These are phyloP conservation scores for Mycena alexandri DNA, from an alignment of 768 basidiomycete genomes.

Conservation along the genomic window DNA sequence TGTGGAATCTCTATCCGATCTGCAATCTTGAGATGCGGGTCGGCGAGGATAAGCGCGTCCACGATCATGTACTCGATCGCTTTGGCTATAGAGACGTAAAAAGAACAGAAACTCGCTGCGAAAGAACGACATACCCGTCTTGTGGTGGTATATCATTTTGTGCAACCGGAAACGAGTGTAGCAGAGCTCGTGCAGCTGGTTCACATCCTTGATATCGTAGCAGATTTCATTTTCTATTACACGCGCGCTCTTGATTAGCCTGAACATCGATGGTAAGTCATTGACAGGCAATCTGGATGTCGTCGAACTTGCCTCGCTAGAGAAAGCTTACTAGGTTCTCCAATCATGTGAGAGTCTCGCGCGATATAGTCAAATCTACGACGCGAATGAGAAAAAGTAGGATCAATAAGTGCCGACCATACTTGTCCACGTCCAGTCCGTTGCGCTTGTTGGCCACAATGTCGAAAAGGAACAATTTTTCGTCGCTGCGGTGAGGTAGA, in stretches of 20 bases:
- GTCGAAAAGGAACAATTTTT: constrained; percentile 84
- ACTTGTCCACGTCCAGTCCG: constrained; percentile 92
- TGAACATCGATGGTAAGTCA: constrained; percentile 42
- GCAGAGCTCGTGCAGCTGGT: constrained; percentile 81
- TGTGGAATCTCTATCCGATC: constrained; percentile 67
- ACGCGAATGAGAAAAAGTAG: constrained; percentile 7
- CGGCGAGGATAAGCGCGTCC: constrained; percentile 77
- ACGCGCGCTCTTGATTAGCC: constrained; percentile 79
- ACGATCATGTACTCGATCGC: constrained; percentile 90
- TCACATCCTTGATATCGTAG: constrained; percentile 86
- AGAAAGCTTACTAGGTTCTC: constrained; percentile 68
- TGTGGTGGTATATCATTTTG: constrained; percentile 87
- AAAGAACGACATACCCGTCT: constrained; percentile 63
- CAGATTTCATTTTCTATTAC: constrained; percentile 83
- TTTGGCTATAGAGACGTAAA: constrained; percentile 61
- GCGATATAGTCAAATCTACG: constrained; percentile 85
- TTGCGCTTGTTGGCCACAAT: constrained; percentile 88
- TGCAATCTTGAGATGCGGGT: constrained; percentile 73
- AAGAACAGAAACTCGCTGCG: background rate
- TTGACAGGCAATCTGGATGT: background rate
- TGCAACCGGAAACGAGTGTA: constrained; percentile 83
- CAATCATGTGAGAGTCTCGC: constrained; percentile 80
- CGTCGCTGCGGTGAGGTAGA: constrained; percentile 48
- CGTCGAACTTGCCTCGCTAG: constrained; percentile 55
- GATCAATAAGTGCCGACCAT: constrained; percentile 32